Evolutionary conservation across 2,329 filamentous ascomycete species (phyloP).

Genomic region (Tolypocladium ophioglossoides): DNA sequence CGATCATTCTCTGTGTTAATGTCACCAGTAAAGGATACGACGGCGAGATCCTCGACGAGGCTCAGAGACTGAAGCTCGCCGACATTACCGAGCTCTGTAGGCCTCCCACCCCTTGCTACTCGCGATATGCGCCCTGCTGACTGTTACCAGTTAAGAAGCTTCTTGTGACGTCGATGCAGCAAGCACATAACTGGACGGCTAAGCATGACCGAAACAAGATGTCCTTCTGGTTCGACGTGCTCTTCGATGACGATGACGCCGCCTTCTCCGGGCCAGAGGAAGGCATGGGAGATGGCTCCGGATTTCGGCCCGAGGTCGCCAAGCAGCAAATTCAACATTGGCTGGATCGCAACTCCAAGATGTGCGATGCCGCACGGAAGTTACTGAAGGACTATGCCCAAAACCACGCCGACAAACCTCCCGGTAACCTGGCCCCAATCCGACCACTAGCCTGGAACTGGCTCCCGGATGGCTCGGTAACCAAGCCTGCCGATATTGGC

Average conservation of each 20-base stretch:
- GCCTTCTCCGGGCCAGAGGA: constrained; percentile 39
- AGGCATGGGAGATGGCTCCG: constrained; percentile 37
- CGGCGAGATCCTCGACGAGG: constrained; percentile 50
- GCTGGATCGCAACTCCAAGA: constrained; percentile 48
- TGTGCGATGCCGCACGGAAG: constrained; percentile 44
- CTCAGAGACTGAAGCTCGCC: constrained; percentile 43
- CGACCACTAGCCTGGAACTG: constrained; percentile 46
- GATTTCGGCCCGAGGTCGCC: constrained; percentile 45
- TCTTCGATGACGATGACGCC: constrained; percentile 50
- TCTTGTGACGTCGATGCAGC: constrained; percentile 53
- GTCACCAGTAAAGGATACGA: constrained; percentile 59
- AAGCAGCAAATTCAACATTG: constrained; percentile 51
- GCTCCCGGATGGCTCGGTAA: constrained; percentile 29
- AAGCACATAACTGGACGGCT: constrained; percentile 59
- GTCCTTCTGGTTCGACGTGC: constrained; percentile 56
- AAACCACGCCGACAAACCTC: constrained; percentile 35
- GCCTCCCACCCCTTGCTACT: constrained; percentile 12
- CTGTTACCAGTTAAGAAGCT: constrained; percentile 48
- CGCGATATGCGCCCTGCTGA: not conserved
- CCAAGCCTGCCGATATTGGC: constrained; percentile 18
- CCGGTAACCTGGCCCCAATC: constrained; percentile 38
- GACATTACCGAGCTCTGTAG: constrained; percentile 56
- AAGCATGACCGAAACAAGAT: constrained; percentile 62
- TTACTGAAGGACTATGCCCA: constrained; percentile 46
- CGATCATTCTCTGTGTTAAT: constrained; percentile 55